A percentile compares a stretch with the other conserved stretches of the same genome.
phyloP scores from a whole-genome alignment of 495 filamentous ascomycete species.

The Hypoxylon rickii region DNA sequence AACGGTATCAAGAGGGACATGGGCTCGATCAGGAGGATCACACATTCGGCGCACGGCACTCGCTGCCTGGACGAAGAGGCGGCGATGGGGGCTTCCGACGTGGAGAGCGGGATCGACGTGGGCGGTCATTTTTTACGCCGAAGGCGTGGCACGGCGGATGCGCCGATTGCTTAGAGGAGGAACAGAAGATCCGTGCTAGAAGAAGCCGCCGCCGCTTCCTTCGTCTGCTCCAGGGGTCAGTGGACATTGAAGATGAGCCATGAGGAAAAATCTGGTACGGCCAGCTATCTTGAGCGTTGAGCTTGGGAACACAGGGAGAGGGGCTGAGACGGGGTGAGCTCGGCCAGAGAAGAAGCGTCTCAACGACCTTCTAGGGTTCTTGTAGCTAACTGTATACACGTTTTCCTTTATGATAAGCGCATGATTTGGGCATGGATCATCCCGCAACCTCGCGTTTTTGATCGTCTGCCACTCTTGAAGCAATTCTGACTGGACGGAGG shows the following conservation, averaged over 20 bases:
- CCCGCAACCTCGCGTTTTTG: constrained; percentile 4
- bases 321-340: too few relatives aligned
- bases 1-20: constrained; percentile 14
- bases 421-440: constrained; percentile 25
- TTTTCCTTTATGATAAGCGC: constrained; percentile 5
- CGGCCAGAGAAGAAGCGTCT: constrained; percentile 3
- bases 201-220: constrained; percentile 14
- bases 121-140: constrained; percentile 28
- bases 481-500: too few relatives aligned
- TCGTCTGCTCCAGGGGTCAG: constrained; percentile 17
- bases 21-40: background rate
- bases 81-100: background rate
- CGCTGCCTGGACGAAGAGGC: constrained; percentile 18
- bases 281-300: background rate
- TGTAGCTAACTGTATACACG: constrained; percentile 16
- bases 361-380: constrained; percentile 19
- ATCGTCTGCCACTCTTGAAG: constrained; percentile 1
- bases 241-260: constrained; percentile 21
- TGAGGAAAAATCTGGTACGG: constrained; percentile 7
- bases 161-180: constrained; percentile 18
- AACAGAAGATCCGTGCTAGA: constrained; percentile 14
- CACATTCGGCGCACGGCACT: background rate
- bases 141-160: constrained; percentile 13
- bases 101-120: background rate
- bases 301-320: background rate